Evolutionary conservation across 768 basidiomycete species (phyloP), one percentile per base, ranked within the genome.

Genomic region (Lentinus tigrinus): DNA sequence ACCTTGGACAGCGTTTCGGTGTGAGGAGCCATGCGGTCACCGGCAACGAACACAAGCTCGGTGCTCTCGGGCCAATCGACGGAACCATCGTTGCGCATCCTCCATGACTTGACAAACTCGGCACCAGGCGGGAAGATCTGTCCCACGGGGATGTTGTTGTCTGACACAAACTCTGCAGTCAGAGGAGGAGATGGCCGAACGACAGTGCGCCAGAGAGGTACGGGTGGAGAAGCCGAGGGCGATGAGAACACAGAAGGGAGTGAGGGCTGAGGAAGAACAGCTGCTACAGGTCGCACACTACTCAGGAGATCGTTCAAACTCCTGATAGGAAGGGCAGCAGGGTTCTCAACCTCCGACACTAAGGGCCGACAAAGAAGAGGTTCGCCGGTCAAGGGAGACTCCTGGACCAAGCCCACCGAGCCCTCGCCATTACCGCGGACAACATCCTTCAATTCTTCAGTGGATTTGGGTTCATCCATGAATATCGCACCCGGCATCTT

Each of bases 51-150:
- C 10, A 81, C 78, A 17, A 94, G 71, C 65, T 85, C 79, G 0
- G 91, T 91, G 13, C 74, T 72, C 26, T 80, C 77, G 0, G 89
- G 89, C 91, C 91, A 94, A 19, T 84, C 78, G 5, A 69, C 54
- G 14, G 64, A 66, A 16, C 91, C 86, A 63, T 80, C 80, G 65
- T 95, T 95, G 28, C 77, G 60, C 77, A 93, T 79, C 55, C 78
- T 77, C 92, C 92, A 95, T 21, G 84, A 84, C 72, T 93, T 94
- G 54, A 92, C 81, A 65, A 94, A 95, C 68, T 90, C 89, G 0
- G 89, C 90, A 34, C 92, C 92, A 7, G 90, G 85, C 28, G 90
- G 89, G 67, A 93, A 88, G 48, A 80, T 65, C 23, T 91, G 89
- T 0, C 91, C 91, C 63, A 89, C 86, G 4, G 81, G 76, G 49